A percentile compares a stretch with the other conserved stretches of the same genome.
Evolutionary conservation across 225 moss, liverwort and hornwort species (phyloP).

Genomic region (Thuidium tamariscinum): DNA sequence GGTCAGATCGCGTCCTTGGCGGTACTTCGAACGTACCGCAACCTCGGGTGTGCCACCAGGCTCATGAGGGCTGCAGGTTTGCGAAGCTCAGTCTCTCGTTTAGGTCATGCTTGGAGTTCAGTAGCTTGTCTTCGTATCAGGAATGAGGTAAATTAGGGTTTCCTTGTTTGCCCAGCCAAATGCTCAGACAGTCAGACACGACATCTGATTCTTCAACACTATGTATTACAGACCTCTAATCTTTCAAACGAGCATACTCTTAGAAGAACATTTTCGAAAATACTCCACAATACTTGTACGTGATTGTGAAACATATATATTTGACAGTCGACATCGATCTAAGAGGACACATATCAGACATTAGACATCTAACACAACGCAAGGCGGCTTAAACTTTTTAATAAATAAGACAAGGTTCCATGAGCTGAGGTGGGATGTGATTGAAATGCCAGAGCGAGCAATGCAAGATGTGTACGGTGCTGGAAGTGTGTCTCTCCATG

Average conservation of each 20-base stretch:
- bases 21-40: slow-evolving; percentile 82
- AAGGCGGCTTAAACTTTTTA: not conserved
- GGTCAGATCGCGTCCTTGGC: slow-evolving; percentile 96
- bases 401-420: not conserved
- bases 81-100: not conserved
- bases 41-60: slow-evolving; percentile 82
- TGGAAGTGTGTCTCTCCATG: slow-evolving; percentile 81
- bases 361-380: not conserved
- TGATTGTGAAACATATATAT: not conserved
- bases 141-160: not conserved
- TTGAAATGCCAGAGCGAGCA: slow-evolving; percentile 48
- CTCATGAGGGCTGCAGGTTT: slow-evolving; percentile 73
- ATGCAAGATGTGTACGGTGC: slow-evolving; percentile 97
- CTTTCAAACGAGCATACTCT: not conserved
- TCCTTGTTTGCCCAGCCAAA: not conserved
- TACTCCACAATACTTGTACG: not conserved
- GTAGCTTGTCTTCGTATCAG: not conserved
- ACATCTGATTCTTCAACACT: not conserved
- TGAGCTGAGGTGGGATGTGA: not conserved
- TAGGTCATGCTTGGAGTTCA: not conserved
- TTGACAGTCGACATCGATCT: not conserved
- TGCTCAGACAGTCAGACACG: not conserved
- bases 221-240: too few species aligned
- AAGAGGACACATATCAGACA: not conserved
- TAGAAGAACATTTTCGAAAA: not conserved